phyloP scores from a whole-genome alignment of 306 rosid species.

The Inga oerstediana region DNA sequence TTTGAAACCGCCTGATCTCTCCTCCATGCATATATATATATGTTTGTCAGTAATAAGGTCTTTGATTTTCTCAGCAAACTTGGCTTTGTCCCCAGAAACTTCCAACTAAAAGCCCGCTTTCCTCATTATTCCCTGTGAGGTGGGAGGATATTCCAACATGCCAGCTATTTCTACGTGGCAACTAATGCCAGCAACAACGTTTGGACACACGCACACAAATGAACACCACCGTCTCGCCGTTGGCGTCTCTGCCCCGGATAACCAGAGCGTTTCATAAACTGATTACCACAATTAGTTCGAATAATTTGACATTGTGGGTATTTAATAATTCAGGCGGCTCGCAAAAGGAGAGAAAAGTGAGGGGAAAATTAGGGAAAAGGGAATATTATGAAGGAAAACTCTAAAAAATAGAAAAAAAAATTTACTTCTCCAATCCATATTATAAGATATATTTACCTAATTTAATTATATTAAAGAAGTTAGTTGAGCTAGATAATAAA shows the following conservation, averaged over 20 bases:
- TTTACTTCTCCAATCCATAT: too few relatives aligned
- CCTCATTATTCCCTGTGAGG: conserved; percentile 31
- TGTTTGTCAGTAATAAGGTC: background rate
- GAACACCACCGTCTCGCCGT: background rate
- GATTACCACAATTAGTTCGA: background rate
- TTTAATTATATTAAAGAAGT: too few relatives aligned
- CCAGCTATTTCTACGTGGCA: conserved; percentile 53
- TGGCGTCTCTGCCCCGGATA: background rate
- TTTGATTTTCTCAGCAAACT: conserved; percentile 29
- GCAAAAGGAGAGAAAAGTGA: too few relatives aligned
- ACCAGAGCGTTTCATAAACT: background rate
- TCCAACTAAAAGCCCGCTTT: background rate
- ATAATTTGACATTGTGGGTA: background rate
- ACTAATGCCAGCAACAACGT: background rate
- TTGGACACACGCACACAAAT: background rate
- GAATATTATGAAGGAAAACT: too few relatives aligned
- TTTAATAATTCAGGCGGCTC: background rate
- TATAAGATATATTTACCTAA: too few relatives aligned
- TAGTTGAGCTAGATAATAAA: too few relatives aligned
- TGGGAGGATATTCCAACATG: conserved; percentile 56
- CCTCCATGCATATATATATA: background rate
- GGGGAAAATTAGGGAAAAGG: too few relatives aligned
- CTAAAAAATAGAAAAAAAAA: too few relatives aligned
- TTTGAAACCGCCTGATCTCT: conserved; percentile 29
- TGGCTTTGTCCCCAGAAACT: conserved; percentile 20